Percentiles rank a stretch among this genome's conserved stretches.
Evolutionary conservation across 75 land plant genomes (phyloP).

Genomic region (Picea glauca): DNA sequence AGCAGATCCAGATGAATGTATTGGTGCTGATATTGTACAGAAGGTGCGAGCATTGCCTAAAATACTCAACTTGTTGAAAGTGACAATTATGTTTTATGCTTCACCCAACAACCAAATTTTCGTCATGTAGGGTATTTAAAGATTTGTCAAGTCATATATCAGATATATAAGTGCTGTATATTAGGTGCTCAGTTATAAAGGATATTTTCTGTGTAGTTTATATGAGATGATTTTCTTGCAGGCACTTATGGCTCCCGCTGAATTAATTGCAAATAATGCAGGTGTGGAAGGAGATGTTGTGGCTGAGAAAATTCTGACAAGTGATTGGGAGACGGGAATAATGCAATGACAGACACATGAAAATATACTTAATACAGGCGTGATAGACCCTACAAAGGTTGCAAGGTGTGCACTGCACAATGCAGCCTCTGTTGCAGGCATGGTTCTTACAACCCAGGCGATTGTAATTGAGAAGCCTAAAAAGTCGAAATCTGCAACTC

Average conservation of each 20-base stretch:
- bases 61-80: background rate
- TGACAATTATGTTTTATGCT: background rate
- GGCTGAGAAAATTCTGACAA: constrained; percentile 69
- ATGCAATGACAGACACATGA: constrained; percentile 91
- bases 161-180: too few species aligned
- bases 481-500: constrained; percentile 35
- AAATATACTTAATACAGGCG: constrained; percentile 64
- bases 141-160: constrained; percentile 87
- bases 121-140: constrained; percentile 8
- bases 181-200: too few species aligned
- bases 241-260: constrained; percentile 84
- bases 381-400: constrained; percentile 94
- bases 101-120: background rate
- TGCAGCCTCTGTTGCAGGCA: constrained; percentile 87
- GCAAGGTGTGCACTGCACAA: constrained; percentile 84
- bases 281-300: constrained; percentile 97
- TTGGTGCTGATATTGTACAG: constrained; percentile 90
- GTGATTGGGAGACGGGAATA: constrained; percentile 88
- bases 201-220: too few species aligned
- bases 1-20: constrained; percentile 73
- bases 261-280: constrained; percentile 85
- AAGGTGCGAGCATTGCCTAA: constrained; percentile 40
- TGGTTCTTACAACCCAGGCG: constrained; percentile 90
- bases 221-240: background rate
- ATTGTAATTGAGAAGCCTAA: constrained; percentile 84